These are phyloP conservation scores for Lipomyces japonicus DNA, from an alignment of 805 yeast genomes.

Conservation along the genomic window DNA sequence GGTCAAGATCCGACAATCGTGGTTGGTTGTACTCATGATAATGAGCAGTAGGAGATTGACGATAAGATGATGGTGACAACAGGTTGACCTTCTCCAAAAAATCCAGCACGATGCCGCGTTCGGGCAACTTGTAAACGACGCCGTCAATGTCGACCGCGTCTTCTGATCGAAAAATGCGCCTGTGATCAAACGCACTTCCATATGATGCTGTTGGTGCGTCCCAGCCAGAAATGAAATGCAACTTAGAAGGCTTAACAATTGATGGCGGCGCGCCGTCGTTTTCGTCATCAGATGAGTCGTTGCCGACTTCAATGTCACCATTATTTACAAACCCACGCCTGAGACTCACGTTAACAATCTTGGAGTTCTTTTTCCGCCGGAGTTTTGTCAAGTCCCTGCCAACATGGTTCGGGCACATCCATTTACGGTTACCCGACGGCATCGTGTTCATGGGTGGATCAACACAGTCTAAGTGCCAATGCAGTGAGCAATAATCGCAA, in stretches of 20 bases:
- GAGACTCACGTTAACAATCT: conserved; percentile 53
- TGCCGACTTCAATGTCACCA: conserved; percentile 56
- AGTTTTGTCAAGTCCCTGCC: conserved; percentile 35
- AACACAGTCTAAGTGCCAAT: conserved; percentile 89
- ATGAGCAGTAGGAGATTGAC: neutral
- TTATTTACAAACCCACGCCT: conserved; percentile 51
- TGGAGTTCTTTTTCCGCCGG: conserved; percentile 47
- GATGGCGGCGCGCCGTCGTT: neutral
- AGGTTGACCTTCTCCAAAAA: conserved; percentile 54
- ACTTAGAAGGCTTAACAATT: conserved; percentile 15
- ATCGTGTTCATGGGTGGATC: conserved; percentile 68
- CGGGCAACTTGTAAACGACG: conserved; percentile 62
- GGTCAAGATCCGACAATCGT: conserved; percentile 16
- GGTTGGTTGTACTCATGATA: neutral
- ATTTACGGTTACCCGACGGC: conserved; percentile 69
- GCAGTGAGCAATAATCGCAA: conserved; percentile 78
- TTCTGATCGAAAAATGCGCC: conserved; percentile 29
- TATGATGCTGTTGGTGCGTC: conserved; percentile 7
- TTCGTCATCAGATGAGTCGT: conserved; percentile 43
- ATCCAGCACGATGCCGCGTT: conserved; percentile 62
- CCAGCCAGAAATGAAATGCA: conserved; percentile 25
- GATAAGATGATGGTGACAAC: conserved; percentile 13
- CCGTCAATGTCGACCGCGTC: conserved; percentile 39
- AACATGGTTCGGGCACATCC: conserved; percentile 90
- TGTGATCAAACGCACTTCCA: conserved; percentile 8